These are phyloP conservation scores for Backusella liffmaniae DNA, from an alignment of 192 early-diverging fungal genomes.

Conservation along the genomic window DNA sequence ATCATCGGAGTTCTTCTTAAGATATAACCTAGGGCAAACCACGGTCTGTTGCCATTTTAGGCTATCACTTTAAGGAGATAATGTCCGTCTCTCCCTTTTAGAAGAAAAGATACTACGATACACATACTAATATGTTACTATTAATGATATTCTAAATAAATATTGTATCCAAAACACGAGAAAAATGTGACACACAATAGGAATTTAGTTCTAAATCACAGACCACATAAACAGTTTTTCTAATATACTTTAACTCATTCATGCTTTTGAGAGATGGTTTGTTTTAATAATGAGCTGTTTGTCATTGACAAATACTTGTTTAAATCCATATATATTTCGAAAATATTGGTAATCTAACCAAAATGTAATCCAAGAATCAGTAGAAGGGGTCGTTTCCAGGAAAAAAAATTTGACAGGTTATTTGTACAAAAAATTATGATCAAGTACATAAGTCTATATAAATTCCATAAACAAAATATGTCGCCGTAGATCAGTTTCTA, in stretches of 20 bases:
- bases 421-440: too few species aligned
- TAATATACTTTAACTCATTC: not conserved
- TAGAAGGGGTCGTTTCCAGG: not conserved
- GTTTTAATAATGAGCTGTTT: not conserved
- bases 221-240: not conserved
- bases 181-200: constrained; percentile 3
- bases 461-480: too few species aligned
- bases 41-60: not conserved
- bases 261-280: not conserved
- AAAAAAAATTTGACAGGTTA: too few species aligned
- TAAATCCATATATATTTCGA: not conserved
- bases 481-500: too few species aligned
- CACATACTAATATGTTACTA: not conserved
- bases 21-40: not conserved
- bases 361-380: not conserved
- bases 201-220: not conserved
- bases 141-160: not conserved
- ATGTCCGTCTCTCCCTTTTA: not conserved
- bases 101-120: not conserved
- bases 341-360: not conserved
- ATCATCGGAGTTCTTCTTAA: not conserved
- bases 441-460: too few species aligned
- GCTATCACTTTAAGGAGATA: not conserved
- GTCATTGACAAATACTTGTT: not conserved
- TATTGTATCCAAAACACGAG: not conserved